Conservation (phyloP, 176 grass and related monocot genomes). For the Avena sativa region DNA sequence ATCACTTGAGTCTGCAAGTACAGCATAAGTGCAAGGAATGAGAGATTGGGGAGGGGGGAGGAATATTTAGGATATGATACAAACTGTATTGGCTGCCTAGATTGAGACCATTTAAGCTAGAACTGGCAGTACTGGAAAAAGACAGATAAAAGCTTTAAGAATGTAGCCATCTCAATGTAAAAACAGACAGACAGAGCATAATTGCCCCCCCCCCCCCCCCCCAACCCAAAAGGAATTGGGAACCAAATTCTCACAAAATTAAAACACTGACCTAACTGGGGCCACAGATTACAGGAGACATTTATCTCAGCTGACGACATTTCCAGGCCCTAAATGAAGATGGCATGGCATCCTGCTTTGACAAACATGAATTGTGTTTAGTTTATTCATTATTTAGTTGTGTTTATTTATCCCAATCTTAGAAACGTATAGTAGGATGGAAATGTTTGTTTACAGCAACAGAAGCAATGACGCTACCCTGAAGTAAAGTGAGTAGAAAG, state of each 20-base stretch:
- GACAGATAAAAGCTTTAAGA: constrained; percentile 23
- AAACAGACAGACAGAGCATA: constrained; percentile 36
- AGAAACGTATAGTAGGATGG: constrained; percentile 53
- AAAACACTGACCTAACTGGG: constrained; percentile 80
- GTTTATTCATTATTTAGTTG: constrained; percentile 55
- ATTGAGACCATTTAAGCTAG: constrained; percentile 11
- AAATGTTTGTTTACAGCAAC: constrained; percentile 55
- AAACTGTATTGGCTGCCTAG: not conserved
- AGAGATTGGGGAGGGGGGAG: not conserved
- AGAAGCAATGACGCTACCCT: constrained; percentile 48
- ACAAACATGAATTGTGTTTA: constrained; percentile 80
- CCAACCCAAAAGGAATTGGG: constrained; percentile 28
- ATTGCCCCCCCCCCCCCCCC: constrained; percentile 2
- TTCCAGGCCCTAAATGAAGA: constrained; percentile 77
- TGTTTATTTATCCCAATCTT: constrained; percentile 55
- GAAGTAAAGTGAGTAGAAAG: constrained; percentile 38
- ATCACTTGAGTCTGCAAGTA: not conserved
- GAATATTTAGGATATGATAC: constrained; percentile 14
- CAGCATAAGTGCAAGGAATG: constrained; percentile 17
- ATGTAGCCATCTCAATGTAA: constrained; percentile 39
- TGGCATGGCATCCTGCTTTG: constrained; percentile 79
- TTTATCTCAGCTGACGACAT: constrained; percentile 73
- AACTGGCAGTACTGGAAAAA: constrained; percentile 30
- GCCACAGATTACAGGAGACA: constrained; percentile 62
- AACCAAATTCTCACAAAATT: constrained; percentile 62